Evolutionary conservation across 169 alveolate species (phyloP).

Genomic region (Eimeria nieschulzi): DNA sequence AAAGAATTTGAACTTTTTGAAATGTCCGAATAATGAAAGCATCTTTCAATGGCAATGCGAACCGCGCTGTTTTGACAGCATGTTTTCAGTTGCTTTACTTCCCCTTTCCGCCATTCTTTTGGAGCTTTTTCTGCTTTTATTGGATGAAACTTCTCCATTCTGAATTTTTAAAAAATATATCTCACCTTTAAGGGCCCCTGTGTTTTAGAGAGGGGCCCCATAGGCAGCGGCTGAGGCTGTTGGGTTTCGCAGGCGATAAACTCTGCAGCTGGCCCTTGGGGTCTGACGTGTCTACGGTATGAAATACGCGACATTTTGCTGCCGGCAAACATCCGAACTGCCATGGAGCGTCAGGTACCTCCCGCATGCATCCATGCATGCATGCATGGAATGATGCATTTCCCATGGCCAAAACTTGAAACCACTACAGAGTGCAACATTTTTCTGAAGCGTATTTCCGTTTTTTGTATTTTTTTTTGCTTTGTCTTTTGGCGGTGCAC

Average conservation of each 20-base stretch:
- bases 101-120: too few species aligned
- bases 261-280: conserved; percentile 95
- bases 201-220: background rate
- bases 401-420: too few species aligned
- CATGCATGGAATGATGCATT: too few species aligned
- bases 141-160: too few species aligned
- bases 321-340: conserved; percentile 92
- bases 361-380: background rate
- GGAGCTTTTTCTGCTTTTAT: too few species aligned
- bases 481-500: conserved; percentile 13
- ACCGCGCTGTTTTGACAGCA: too few species aligned
- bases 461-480: background rate
- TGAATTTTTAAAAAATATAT: too few species aligned
- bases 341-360: conserved; percentile 90
- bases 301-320: conserved; percentile 94
- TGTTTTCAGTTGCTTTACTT: too few species aligned
- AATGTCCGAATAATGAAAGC: too few species aligned
- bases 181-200: background rate
- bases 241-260: conserved; percentile 80
- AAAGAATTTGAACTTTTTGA: too few species aligned
- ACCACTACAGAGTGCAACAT: background rate
- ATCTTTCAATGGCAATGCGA: too few species aligned
- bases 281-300: conserved; percentile 93
- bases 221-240: background rate
- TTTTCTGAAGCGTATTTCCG: background rate